Evolutionary conservation across 1,284 basidiomycete genomes (phyloP), one percentile per base, ranked within the genome.

Genomic region (Flammula alnicola): DNA sequence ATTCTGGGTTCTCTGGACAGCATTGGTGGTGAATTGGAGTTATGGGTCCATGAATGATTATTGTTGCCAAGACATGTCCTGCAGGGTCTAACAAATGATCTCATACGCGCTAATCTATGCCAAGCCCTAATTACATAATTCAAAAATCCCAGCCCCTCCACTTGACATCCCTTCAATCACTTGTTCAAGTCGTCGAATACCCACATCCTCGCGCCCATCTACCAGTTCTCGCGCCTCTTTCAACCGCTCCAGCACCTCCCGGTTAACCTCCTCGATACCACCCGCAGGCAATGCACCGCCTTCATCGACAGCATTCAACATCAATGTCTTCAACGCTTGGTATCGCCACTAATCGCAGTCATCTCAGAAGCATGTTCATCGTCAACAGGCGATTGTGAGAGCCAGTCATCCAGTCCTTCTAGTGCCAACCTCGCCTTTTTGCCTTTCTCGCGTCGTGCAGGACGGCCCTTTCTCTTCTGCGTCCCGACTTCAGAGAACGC

Each of bases 391-490:
- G 55, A 75, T 42, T 73, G 72, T 45, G 77, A 73, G 38, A 85
- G 61, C 78, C 79, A 81, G 38, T 68, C 70, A 23, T 81, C 79
- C 51, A 89, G 65, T 6, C 69, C 67, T 3, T 67, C 68, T 1
- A 85, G 59, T 0, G 80, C 77, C 2, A 75, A 70, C 55, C 77
- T 78, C 4, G 79, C 76, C 63, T 75, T 81, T 57, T 77, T 78
- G 8, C 67, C 67, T 59, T 78, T 81, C 41, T 86, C 85, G 4
- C 79, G 74, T 58, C 75, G 84, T 5, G 84, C 78, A 0, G 85
- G 86, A 0, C 88, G 76, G 3, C 88, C 88, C 61, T 77, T 84
- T 63, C 85, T 83, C 65, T 80, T 84, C 59, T 54, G 56, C 11
- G 30, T 58, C 48, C 32, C 53, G 16, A 33, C 46, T 42, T 52